A percentile compares a stretch with the other conserved stretches of the same genome.
phyloP scores from a whole-genome alignment of 805 yeast species.

The Yarrowia deformans region DNA sequence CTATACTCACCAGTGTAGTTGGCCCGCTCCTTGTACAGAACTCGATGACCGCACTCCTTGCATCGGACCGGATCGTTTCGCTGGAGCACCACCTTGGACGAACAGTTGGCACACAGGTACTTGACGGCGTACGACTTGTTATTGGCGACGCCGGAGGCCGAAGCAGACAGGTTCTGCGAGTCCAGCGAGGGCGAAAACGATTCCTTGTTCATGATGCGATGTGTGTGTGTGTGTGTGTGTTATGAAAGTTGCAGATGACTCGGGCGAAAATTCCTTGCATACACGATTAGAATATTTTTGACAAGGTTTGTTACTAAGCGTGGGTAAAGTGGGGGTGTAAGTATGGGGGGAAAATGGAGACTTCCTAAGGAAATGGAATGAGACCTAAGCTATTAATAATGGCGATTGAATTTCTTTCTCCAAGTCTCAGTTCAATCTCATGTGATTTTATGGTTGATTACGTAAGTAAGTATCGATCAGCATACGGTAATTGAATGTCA shows the following conservation, averaged over 20 bases:
- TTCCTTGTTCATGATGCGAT: conserved; percentile 47
- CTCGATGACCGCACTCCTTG: conserved; percentile 98
- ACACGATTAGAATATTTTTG: background rate
- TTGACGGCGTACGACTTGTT: conserved; percentile 83
- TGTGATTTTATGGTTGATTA: no score
- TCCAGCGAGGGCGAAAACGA: conserved; percentile 52
- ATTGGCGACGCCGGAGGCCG: conserved; percentile 78
- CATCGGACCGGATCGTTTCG: conserved; percentile 98
- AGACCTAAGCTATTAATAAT: no score
- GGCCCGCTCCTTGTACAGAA: conserved; percentile 94
- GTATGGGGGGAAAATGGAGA: no score
- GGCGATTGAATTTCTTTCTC: no score
- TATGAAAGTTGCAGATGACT: background rate
- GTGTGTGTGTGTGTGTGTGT: conserved; percentile 6
- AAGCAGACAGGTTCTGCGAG: conserved; percentile 57
- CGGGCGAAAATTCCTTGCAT: conserved; percentile 30
- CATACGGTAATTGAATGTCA: no score
- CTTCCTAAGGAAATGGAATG: no score
- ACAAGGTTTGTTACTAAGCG: conserved; percentile 6
- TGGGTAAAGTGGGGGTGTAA: background rate
- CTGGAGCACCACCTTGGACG: conserved; percentile 82
- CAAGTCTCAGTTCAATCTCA: no score
- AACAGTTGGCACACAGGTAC: conserved; percentile 96
- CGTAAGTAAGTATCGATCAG: no score
- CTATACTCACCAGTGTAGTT: conserved; percentile 87